Percentiles rank a stretch among this genome's conserved stretches.
Evolutionary conservation across 169 alveolate genomes (phyloP).

Genomic region (Prorocentrum cordatum): DNA sequence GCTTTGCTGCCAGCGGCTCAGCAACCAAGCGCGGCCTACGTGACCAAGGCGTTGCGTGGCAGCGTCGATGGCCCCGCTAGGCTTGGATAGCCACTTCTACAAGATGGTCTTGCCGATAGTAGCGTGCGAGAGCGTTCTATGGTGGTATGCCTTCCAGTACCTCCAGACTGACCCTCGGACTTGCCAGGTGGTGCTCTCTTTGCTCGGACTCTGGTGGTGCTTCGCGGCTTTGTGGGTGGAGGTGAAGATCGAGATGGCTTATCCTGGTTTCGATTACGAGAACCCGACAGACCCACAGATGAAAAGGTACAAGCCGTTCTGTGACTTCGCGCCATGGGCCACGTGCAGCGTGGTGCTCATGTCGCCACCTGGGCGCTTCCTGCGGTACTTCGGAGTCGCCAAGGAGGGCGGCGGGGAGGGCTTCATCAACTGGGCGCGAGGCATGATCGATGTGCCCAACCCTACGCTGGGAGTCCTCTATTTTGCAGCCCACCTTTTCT

Average conservation of each 20-base stretch:
- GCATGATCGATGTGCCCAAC: slow-evolving; percentile 19
- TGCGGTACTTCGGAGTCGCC: slow-evolving; percentile 38
- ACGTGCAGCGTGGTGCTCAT: slow-evolving; percentile 13
- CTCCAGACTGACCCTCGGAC: no score
- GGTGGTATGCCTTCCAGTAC: no score
- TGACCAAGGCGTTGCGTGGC: no score
- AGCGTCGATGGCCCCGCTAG: no score
- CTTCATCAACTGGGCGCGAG: neutral
- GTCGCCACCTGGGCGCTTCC: slow-evolving; percentile 37
- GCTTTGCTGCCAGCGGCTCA: no score
- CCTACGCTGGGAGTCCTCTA: slow-evolving; percentile 21
- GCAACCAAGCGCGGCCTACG: no score
- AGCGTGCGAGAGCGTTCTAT: no score
- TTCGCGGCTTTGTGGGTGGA: slow-evolving; percentile 41
- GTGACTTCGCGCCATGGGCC: slow-evolving; percentile 55
- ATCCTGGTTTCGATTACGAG: slow-evolving; percentile 16
- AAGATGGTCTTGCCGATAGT: no score
- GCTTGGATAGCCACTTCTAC: no score
- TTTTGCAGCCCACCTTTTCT: slow-evolving; percentile 23
- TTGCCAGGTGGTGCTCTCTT: neutral
- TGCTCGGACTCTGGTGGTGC: slow-evolving; percentile 46
- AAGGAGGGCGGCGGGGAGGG: neutral
- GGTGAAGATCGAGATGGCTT: slow-evolving; percentile 10
- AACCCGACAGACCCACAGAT: slow-evolving; percentile 7
- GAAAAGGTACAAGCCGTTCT: slow-evolving; percentile 35